A percentile compares a stretch with the other conserved stretches of the same genome.
Conservation (phyloP, 257 asterid species). For the Prunella vulgaris region DNA sequence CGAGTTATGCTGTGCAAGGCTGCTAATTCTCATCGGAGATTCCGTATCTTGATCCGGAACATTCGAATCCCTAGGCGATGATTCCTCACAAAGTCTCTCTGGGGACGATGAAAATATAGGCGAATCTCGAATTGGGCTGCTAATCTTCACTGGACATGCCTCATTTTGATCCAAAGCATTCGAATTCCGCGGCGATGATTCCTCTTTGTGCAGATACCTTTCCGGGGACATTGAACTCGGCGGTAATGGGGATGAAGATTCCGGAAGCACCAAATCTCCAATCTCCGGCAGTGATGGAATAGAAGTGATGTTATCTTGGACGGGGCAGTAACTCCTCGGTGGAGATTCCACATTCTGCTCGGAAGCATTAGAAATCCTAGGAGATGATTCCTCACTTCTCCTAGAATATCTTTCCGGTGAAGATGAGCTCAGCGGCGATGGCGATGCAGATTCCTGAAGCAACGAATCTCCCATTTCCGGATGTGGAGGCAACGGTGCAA, state of each 20-base stretch:
- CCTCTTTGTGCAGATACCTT: neutral
- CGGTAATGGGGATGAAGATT: neutral
- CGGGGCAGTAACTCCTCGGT: too few species aligned
- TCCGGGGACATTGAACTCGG: neutral
- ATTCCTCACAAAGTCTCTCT: constrained; percentile 15
- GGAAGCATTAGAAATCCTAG: constrained; percentile 1
- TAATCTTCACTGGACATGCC: constrained; percentile 11
- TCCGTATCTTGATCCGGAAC: constrained; percentile 13
- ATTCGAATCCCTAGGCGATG: constrained; percentile 15
- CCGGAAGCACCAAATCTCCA: constrained; percentile 8
- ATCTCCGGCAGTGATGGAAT: neutral
- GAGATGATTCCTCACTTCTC: constrained; percentile 26
- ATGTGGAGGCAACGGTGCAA: constrained; percentile 26
- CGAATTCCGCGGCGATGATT: constrained; percentile 19
- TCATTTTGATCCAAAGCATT: constrained; percentile 11
- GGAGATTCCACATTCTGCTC: constrained; percentile 14
- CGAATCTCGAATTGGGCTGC: neutral
- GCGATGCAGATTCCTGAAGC: constrained; percentile 21
- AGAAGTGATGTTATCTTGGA: neutral
- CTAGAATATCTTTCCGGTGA: constrained; percentile 20
- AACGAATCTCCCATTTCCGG: neutral
- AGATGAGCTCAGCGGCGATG: constrained; percentile 24
- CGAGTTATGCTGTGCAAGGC: neutral
- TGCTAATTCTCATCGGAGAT: constrained; percentile 2
- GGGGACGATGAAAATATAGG: neutral